These are phyloP conservation scores for Ambrosia trifida DNA, from an alignment of 129 eudicot genomes.

Conservation along the genomic window DNA sequence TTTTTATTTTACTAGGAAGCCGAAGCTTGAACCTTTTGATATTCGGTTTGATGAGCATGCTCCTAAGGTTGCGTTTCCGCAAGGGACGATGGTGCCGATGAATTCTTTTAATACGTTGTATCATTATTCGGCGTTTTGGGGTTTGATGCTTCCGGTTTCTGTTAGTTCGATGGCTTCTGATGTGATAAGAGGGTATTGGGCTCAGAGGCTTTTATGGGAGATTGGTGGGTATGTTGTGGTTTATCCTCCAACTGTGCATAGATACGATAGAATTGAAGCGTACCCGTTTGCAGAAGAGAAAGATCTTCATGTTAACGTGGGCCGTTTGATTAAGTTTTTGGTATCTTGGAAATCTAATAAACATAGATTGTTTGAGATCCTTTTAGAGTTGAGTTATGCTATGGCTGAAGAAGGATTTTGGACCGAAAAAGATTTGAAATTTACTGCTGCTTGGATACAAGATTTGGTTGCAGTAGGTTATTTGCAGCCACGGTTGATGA, in stretches of 20 bases:
- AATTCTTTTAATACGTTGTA: slow-evolving; percentile 16
- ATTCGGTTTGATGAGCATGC: slow-evolving; percentile 15
- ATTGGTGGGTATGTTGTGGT: slow-evolving; percentile 93
- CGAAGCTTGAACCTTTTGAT: slow-evolving; percentile 10
- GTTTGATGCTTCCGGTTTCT: slow-evolving; percentile 34
- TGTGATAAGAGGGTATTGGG: slow-evolving; percentile 97
- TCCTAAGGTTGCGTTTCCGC: slow-evolving; percentile 18
- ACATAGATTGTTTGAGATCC: slow-evolving; percentile 73
- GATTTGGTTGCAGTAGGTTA: slow-evolving; percentile 89
- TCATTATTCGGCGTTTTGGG: slow-evolving; percentile 18
- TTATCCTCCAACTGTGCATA: slow-evolving; percentile 92
- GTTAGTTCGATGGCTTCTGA: slow-evolving; percentile 98
- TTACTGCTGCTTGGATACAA: slow-evolving; percentile 98
- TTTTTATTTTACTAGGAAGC: slow-evolving; percentile 19
- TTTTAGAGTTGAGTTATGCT: slow-evolving; percentile 79
- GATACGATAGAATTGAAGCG: slow-evolving; percentile 70
- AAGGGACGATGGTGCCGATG: slow-evolving; percentile 10
- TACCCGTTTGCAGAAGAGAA: slow-evolving; percentile 98
- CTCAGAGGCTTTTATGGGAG: slow-evolving; percentile 96
- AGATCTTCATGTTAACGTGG: slow-evolving; percentile 97
- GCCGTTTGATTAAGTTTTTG: slow-evolving; percentile 77
- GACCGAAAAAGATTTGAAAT: slow-evolving; percentile 84
- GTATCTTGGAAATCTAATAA: slow-evolving; percentile 79
- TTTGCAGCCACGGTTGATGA: slow-evolving; percentile 91
- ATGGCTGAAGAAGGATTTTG: slow-evolving; percentile 99